These are phyloP conservation scores for Trifolium fragiferum DNA, from an alignment of 306 rosid species.

Conservation along the genomic window DNA sequence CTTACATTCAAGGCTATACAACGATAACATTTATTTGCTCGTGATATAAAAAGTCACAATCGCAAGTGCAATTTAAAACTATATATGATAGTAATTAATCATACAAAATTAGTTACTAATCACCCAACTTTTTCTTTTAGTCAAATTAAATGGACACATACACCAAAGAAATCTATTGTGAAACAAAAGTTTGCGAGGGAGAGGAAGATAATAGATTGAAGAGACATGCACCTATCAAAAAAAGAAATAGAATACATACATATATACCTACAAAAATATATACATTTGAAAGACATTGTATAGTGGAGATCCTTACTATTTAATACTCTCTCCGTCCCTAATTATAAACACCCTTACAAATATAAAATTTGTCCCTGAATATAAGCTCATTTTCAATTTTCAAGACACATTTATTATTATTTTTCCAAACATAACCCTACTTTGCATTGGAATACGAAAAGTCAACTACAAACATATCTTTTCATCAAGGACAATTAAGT, in stretches of 20 bases:
- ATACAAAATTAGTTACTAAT: neutral
- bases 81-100: neutral
- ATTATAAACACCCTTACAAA: too few species aligned
- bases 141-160: neutral
- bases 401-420: too few species aligned
- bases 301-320: slow-evolving; percentile 31
- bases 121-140: neutral
- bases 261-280: neutral
- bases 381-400: too few species aligned
- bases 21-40: neutral
- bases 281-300: slow-evolving; percentile 1
- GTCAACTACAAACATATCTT: too few species aligned
- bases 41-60: neutral
- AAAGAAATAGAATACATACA: neutral
- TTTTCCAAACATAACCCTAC: too few species aligned
- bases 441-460: too few species aligned
- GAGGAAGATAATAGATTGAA: neutral
- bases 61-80: neutral
- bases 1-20: neutral
- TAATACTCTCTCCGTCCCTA: too few species aligned
- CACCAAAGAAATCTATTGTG: neutral
- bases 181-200: neutral
- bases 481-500: too few species aligned
- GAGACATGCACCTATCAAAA: neutral
- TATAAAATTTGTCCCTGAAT: too few species aligned